Evolutionary conservation across 2,329 filamentous ascomycete species (phyloP).

Genomic region (Aspergillus tubingensis): DNA sequence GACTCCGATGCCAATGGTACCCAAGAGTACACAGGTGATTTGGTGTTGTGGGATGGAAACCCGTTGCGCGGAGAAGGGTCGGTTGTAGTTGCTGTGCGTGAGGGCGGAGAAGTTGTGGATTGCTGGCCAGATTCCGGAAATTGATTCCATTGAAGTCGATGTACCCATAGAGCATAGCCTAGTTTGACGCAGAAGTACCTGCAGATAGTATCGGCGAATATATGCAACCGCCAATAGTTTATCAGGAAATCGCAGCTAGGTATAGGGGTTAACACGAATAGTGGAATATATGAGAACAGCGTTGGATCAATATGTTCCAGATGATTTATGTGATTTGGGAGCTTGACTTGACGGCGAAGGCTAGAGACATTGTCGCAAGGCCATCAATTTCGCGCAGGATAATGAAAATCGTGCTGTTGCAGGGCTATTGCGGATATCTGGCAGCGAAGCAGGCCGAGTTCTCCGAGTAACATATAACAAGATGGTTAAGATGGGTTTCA

Average conservation of each 20-base stretch:
- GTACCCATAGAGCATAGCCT: too few species aligned
- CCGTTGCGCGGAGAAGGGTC: conserved; percentile 11
- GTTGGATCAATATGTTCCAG: neutral
- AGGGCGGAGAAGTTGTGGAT: neutral
- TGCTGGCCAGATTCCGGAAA: conserved; percentile 8
- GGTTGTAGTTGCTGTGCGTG: conserved; percentile 10
- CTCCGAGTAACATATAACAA: too few species aligned
- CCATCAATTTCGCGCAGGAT: neutral
- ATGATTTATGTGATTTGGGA: neutral
- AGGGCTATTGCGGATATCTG: neutral
- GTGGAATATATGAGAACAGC: neutral
- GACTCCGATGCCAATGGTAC: too few species aligned
- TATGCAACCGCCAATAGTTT: too few species aligned
- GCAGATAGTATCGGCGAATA: too few species aligned
- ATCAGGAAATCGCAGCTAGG: too few species aligned
- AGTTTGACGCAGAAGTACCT: too few species aligned
- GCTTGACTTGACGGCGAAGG: neutral
- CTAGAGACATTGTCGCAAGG: neutral
- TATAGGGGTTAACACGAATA: too few species aligned
- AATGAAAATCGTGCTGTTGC: neutral
- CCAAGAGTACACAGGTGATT: neutral
- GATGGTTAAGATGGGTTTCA: too few species aligned
- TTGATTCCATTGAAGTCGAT: rapidly evolving
- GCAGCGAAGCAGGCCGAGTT: neutral
- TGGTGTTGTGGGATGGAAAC: conserved; percentile 17